A percentile compares a stretch with the other conserved stretches of the same genome.
Conservation (phyloP, 2,329 filamentous ascomycete species). For the Plenodomus biglobosus region DNA sequence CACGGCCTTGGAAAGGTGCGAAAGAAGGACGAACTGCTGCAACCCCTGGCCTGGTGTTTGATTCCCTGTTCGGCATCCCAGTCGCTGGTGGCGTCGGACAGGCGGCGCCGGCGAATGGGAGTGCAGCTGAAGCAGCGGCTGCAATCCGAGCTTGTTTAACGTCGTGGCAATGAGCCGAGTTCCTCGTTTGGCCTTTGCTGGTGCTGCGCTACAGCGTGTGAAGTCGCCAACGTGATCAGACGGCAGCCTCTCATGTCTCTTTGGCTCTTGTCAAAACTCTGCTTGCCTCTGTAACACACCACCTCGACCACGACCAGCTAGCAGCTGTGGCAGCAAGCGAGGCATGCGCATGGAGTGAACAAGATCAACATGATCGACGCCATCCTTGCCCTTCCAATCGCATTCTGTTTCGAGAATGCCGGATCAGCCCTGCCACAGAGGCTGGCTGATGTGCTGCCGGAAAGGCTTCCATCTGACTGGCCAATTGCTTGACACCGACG, state of each 20-base stretch:
- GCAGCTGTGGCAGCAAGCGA: slow-evolving; percentile 29
- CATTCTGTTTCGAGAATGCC: slow-evolving; percentile 37
- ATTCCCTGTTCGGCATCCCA: slow-evolving; percentile 22
- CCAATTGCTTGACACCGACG: slow-evolving; percentile 5
- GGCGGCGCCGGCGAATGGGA: slow-evolving; percentile 22
- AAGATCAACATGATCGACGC: slow-evolving; percentile 33
- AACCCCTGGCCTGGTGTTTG: slow-evolving; percentile 21
- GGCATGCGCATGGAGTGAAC: slow-evolving; percentile 11
- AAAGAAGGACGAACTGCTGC: slow-evolving; percentile 21
- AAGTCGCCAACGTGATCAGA: slow-evolving; percentile 4
- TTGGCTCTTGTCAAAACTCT: neutral
- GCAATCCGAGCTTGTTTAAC: slow-evolving; percentile 16
- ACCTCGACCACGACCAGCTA: slow-evolving; percentile 5
- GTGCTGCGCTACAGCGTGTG: slow-evolving; percentile 14
- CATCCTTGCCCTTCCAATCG: slow-evolving; percentile 31
- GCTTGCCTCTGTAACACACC: slow-evolving; percentile 1
- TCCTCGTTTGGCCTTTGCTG: slow-evolving; percentile 10
- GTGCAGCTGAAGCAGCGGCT: slow-evolving; percentile 1
- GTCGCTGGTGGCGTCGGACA: slow-evolving; percentile 10
- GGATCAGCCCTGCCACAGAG: slow-evolving; percentile 41
- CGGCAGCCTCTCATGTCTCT: slow-evolving; percentile 6
- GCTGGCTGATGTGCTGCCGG: slow-evolving; percentile 7
- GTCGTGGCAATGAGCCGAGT: slow-evolving; percentile 28
- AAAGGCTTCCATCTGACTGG: slow-evolving; percentile 26
- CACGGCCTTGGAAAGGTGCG: slow-evolving; percentile 25